Percentiles rank a stretch among this genome's conserved stretches.
Evolutionary conservation across 352 stramenopile genomes (phyloP).

Genomic region (Phytophthora pini): DNA sequence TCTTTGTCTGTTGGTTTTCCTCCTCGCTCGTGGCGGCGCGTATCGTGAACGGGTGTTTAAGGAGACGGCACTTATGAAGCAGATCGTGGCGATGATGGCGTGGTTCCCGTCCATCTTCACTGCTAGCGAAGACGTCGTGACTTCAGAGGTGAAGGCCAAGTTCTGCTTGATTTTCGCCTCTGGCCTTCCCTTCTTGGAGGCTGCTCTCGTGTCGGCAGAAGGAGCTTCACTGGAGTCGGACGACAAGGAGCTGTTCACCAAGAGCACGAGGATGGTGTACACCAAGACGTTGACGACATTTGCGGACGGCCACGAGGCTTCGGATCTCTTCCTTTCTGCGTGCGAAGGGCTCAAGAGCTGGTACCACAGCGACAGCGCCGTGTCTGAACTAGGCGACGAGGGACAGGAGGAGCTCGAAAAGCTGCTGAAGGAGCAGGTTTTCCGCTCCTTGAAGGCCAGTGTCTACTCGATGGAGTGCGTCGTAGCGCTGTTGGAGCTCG

Average conservation of each 20-base stretch:
- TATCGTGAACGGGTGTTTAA: slow-evolving; percentile 61
- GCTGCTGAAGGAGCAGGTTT: slow-evolving; percentile 40
- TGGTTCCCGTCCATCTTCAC: slow-evolving; percentile 61
- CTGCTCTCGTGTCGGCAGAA: slow-evolving; percentile 44
- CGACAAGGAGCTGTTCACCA: slow-evolving; percentile 29
- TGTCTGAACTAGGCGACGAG: slow-evolving; percentile 17
- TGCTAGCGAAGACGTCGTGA: slow-evolving; percentile 14
- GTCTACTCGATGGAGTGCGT: slow-evolving; percentile 67
- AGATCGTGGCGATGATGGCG: slow-evolving; percentile 43
- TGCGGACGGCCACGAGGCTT: slow-evolving; percentile 42
- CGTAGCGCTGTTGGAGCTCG: slow-evolving; percentile 56
- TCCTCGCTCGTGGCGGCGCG: slow-evolving; percentile 38
- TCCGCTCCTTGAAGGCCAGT: slow-evolving; percentile 44
- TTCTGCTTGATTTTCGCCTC: slow-evolving; percentile 44
- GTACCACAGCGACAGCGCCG: slow-evolving; percentile 36
- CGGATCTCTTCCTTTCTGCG: slow-evolving; percentile 48
- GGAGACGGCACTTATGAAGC: slow-evolving; percentile 30
- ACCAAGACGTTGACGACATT: slow-evolving; percentile 46
- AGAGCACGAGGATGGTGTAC: slow-evolving; percentile 39
- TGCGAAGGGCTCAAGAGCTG: slow-evolving; percentile 58
- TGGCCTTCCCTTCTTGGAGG: slow-evolving; percentile 64
- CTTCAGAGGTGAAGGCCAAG: slow-evolving; percentile 36
- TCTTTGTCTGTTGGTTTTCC: slow-evolving; percentile 62
- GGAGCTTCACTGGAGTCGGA: slow-evolving; percentile 14
- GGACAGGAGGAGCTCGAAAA: slow-evolving; percentile 29